These are phyloP conservation scores for Arthrocladium fulminans DNA, from an alignment of 2,329 filamentous ascomycete genomes.

Conservation along the genomic window DNA sequence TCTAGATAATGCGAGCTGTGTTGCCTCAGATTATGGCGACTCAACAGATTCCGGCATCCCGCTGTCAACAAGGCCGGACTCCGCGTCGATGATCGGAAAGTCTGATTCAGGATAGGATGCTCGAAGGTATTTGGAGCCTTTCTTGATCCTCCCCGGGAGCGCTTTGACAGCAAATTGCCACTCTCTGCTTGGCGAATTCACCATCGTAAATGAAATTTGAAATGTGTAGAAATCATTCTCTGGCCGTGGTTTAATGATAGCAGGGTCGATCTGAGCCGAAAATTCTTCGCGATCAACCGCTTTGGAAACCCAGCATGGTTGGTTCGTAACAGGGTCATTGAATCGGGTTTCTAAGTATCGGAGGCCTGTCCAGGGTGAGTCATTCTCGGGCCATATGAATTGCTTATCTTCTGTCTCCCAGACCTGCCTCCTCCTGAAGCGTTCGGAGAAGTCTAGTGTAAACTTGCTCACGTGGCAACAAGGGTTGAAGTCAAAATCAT, in stretches of 20 bases:
- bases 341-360: background rate
- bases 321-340: background rate
- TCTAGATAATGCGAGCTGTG: too few species aligned
- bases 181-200: background rate
- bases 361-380: background rate
- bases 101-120: background rate
- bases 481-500: slow-evolving; percentile 9
- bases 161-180: background rate
- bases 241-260: background rate
- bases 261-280: background rate
- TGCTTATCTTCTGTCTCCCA: background rate
- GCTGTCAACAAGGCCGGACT: background rate
- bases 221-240: background rate
- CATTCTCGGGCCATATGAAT: background rate
- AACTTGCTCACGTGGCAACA: slow-evolving; percentile 5
- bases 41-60: background rate
- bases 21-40: background rate
- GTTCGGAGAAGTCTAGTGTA: slow-evolving; percentile 6
- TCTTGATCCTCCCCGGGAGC: background rate
- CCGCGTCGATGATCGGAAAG: background rate
- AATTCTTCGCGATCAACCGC: slow-evolving; percentile 1
- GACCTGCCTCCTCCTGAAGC: background rate
- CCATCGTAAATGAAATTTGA: background rate
- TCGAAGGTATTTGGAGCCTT: background rate
- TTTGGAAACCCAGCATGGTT: slow-evolving; percentile 4